Evolutionary conservation across 169 alveolate species (phyloP), one percentile per base, ranked within the genome.

Genomic region (Plasmodium ovale): DNA sequence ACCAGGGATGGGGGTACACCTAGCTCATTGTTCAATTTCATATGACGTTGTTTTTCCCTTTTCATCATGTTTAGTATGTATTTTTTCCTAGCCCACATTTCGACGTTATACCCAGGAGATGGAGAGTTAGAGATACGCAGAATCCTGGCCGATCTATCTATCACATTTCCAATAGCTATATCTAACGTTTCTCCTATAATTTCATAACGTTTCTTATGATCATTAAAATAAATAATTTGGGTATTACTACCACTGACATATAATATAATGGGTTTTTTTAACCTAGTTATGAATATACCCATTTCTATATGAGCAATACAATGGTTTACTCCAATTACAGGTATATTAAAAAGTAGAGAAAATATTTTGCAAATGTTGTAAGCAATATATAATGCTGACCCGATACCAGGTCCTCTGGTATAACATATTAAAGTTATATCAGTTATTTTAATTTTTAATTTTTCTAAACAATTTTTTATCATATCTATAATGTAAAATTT

Each of bases 391-490:
- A 99, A 93, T 12, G 99, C 99, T 44, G 97, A 97, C 2, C 99
- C 99, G 98, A 99, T 98, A 42, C 99, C 99, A n/a, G 99, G 99
- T 1, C 99, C 99, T 93, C 96, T 97, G 27, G 99, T 98, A 84
- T 98, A 99, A 25, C 99, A 97, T 64, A 98, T 95, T 64, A 97
- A 91, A 19, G 93, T 58, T 27, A 98, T 95, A 71, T 96, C 96
- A 23, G 92, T 71, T 33, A 97, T 88, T 25, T 92, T 95, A 47
- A 97, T 91, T 2, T 97, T 95, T 9, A 99, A 96, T 67, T 89
- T 92, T 49, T 93, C 87, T 42, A 99, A 93, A 6, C 99, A 99
- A 68, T 91, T 92, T 39, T 94, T 89, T 16, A 98, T 92, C 71
- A 98, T 77, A 47, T 92, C 95, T 19, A 98, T 94, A 19, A 98